phyloP scores from a whole-genome alignment of 352 stramenopile species.

The Poterioochromonas sp. region DNA sequence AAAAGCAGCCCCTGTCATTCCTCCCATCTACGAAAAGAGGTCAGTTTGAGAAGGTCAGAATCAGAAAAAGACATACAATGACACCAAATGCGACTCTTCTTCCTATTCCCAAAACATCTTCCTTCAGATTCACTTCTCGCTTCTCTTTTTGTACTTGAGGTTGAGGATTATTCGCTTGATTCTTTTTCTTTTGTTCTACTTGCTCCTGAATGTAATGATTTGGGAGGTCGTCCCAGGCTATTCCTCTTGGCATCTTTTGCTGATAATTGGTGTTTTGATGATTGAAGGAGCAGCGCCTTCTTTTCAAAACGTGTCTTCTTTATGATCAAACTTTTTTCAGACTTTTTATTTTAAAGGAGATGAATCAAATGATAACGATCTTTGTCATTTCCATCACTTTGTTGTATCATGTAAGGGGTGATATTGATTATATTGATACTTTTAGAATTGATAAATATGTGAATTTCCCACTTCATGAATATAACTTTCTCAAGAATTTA shows the following conservation, averaged over 20 bases:
- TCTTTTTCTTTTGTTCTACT: not conserved
- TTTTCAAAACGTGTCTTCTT: no score
- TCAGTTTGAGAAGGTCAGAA: not conserved
- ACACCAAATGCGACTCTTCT: slow-evolving; percentile 18
- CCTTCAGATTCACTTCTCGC: not conserved
- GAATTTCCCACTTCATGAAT: no score
- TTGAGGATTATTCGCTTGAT: not conserved
- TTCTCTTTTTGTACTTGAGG: not conserved
- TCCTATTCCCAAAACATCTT: not conserved
- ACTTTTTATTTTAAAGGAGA: no score
- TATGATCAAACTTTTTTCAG: no score
- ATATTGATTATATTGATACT: no score
- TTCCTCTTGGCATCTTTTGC: slow-evolving; percentile 16
- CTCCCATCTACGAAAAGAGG: not conserved
- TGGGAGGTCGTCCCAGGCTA: not conserved
- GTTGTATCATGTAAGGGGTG: no score
- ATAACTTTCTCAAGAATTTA: no score
- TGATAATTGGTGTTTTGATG: no score
- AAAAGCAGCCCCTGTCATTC: not conserved
- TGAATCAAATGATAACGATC: no score
- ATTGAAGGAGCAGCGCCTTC: no score
- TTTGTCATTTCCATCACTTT: no score
- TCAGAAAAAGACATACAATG: not conserved
- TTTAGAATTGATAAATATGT: no score
- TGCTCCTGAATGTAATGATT: not conserved